A percentile compares a stretch with the other conserved stretches of the same genome.
Evolutionary conservation across 2,329 filamentous ascomycete species (phyloP).

Genomic region (Aspergillus ochraceus): DNA sequence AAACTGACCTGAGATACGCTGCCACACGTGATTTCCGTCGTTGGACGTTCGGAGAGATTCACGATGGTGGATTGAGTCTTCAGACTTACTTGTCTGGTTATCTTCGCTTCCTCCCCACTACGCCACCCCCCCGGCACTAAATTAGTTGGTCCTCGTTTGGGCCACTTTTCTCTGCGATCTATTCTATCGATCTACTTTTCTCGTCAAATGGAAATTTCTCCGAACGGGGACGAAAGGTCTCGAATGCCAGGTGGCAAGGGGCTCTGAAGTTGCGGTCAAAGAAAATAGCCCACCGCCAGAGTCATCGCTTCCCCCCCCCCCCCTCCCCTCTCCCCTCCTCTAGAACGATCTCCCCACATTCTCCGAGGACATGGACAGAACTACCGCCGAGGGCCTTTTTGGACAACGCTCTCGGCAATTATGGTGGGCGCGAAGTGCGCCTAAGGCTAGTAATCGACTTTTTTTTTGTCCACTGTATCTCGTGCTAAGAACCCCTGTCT

Average conservation of each 20-base stretch:
- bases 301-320: neutral
- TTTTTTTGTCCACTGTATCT: neutral
- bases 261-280: conserved; percentile 29
- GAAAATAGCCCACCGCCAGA: conserved; percentile 20
- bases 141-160: neutral
- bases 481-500: conserved; percentile 4
- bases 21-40: conserved; percentile 3
- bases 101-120: neutral
- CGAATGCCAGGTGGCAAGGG: conserved; percentile 18
- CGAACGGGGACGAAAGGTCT: conserved; percentile 6
- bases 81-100: neutral
- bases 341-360: conserved; percentile 9
- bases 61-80: neutral
- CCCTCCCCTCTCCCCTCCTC: neutral
- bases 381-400: neutral
- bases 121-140: neutral
- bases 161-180: neutral
- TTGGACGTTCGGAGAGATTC: neutral
- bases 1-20: neutral
- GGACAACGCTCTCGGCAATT: neutral
- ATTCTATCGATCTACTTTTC: conserved; percentile 1
- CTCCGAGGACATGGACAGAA: neutral
- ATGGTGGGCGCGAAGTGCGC: conserved; percentile 8
- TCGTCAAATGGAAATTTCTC: conserved; percentile 9
- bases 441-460: conserved; percentile 7